Evolutionary conservation across 805 yeast genomes (phyloP).

Genomic region (Cyberlindnera mississippiensis): DNA sequence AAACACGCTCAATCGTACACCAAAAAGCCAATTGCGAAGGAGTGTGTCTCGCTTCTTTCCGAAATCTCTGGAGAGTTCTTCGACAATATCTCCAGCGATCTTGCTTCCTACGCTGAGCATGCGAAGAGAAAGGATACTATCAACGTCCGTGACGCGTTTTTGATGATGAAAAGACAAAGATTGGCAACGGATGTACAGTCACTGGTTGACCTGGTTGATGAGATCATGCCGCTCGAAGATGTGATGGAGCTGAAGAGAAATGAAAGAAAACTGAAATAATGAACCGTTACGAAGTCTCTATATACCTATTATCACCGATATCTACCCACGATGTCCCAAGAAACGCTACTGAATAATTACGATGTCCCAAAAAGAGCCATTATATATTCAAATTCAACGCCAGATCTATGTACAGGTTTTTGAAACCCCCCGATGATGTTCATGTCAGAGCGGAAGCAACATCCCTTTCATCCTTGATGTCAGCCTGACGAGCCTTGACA

Average conservation of each 20-base stretch:
- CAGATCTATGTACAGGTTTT: no score
- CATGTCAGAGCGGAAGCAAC: slow-evolving; percentile 1
- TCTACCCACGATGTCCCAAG: no score
- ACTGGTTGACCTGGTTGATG: slow-evolving; percentile 27
- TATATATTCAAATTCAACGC: no score
- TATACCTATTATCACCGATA: no score
- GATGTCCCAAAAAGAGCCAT: no score
- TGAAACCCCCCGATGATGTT: neutral
- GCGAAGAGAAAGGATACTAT: slow-evolving; percentile 24
- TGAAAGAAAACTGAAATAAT: slow-evolving; percentile 2
- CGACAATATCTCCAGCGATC: slow-evolving; percentile 26
- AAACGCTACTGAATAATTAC: no score
- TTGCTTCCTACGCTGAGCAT: slow-evolving; percentile 32
- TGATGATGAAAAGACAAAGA: slow-evolving; percentile 31
- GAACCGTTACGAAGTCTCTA: neutral
- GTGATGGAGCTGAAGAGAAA: slow-evolving; percentile 21
- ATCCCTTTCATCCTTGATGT: slow-evolving; percentile 21
- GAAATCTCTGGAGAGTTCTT: slow-evolving; percentile 29
- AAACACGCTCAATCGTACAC: slow-evolving; percentile 11
- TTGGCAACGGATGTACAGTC: slow-evolving; percentile 16
- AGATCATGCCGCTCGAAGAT: slow-evolving; percentile 30
- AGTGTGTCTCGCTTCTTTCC: slow-evolving; percentile 22
- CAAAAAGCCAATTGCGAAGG: slow-evolving; percentile 16
- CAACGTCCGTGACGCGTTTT: slow-evolving; percentile 25
- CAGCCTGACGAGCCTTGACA: slow-evolving; percentile 29